A percentile compares a stretch with the other conserved stretches of the same genome.
phyloP scores from a whole-genome alignment of 768 basidiomycete genomes.

The Cystofilobasidium ferigula region DNA sequence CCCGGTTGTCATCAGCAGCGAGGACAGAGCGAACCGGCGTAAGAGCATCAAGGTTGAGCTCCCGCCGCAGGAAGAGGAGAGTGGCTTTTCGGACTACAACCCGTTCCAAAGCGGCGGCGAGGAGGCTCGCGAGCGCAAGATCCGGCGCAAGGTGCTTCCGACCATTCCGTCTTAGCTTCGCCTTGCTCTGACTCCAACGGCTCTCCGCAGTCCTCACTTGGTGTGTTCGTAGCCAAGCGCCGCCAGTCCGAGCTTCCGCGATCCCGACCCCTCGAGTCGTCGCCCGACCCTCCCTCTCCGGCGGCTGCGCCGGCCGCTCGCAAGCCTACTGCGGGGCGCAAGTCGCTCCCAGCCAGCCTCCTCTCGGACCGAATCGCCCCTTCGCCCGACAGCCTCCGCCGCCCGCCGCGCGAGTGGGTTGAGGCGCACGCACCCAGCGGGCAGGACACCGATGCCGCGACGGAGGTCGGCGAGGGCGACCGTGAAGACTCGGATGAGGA shows the following conservation, averaged over 20 bases:
- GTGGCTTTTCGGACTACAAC: constrained; percentile 26
- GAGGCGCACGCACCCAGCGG: constrained; percentile 8
- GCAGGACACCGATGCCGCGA: neutral
- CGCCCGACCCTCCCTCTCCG: constrained; percentile 4
- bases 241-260: constrained; percentile 22
- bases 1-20: neutral
- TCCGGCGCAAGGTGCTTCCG: constrained; percentile 18
- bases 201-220: constrained; percentile 24
- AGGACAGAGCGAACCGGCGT: neutral
- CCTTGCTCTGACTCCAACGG: too few relatives aligned
- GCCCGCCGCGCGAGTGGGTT: constrained; percentile 14
- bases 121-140: constrained; percentile 15
- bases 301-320: neutral
- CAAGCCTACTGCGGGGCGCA: constrained; percentile 1
- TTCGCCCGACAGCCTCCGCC: constrained; percentile 10
- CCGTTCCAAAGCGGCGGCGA: constrained; percentile 27
- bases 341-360: constrained; percentile 21
- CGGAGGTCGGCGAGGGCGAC: constrained; percentile 1
- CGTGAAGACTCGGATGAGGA: constrained; percentile 10
- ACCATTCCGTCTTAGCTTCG: too few relatives aligned
- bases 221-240: constrained; percentile 10
- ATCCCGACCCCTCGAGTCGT: constrained; percentile 2
- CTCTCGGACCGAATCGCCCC: constrained; percentile 14
- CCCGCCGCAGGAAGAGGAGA: constrained; percentile 15
- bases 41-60: constrained; percentile 8